These are phyloP conservation scores for Actinomucor elegans DNA, from an alignment of 371 early-diverging fungal genomes.

Conservation along the genomic window DNA sequence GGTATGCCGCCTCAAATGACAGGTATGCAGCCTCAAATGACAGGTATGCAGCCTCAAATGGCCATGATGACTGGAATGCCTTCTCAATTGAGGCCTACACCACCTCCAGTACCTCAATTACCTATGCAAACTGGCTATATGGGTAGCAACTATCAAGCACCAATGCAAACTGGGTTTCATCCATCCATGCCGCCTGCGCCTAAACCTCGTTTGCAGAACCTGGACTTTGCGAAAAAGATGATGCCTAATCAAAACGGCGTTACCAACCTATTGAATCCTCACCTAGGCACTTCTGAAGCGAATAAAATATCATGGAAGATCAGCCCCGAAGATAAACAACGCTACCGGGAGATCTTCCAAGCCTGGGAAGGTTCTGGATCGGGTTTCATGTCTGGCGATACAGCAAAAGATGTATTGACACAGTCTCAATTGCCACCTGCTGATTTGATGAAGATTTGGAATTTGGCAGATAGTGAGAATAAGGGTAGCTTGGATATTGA, in stretches of 20 bases:
- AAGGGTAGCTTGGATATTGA: slow-evolving; percentile 50
- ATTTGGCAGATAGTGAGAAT: slow-evolving; percentile 45
- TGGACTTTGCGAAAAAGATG: slow-evolving; percentile 51
- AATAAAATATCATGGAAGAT: slow-evolving; percentile 73
- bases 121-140: slow-evolving; percentile 18
- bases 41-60: slow-evolving; percentile 13
- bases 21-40: slow-evolving; percentile 15
- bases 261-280: slow-evolving; percentile 30
- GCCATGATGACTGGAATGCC: slow-evolving; percentile 26
- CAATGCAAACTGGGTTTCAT: slow-evolving; percentile 29
- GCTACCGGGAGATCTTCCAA: slow-evolving; percentile 82
- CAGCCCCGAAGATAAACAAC: slow-evolving; percentile 73
- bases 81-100: slow-evolving; percentile 11
- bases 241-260: slow-evolving; percentile 49
- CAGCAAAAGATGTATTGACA: slow-evolving; percentile 77
- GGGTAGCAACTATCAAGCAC: slow-evolving; percentile 9
- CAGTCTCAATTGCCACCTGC: slow-evolving; percentile 39
- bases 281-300: slow-evolving; percentile 19
- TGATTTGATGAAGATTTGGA: slow-evolving; percentile 52
- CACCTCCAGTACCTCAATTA: slow-evolving; percentile 14
- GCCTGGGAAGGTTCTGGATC: slow-evolving; percentile 81
- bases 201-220: slow-evolving; percentile 40
- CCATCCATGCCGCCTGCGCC: slow-evolving; percentile 12
- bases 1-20: slow-evolving; percentile 19
- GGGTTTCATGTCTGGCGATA: slow-evolving; percentile 81